Evolutionary conservation across 176 grass and related monocot species (phyloP).

Genomic region (Saccharum spontaneum): DNA sequence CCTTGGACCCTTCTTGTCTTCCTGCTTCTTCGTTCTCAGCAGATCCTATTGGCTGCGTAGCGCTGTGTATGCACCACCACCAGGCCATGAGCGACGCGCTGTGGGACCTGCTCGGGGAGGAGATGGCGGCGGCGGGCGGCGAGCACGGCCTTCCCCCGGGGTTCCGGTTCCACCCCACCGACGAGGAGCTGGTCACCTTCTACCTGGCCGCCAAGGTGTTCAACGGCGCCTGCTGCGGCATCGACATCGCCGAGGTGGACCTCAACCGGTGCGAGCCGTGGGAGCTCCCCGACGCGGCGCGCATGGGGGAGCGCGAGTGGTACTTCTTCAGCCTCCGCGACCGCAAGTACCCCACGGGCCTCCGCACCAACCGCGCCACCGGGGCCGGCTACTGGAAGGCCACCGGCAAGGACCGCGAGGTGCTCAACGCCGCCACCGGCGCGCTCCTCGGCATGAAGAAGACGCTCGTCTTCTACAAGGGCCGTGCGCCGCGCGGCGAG

Average conservation of each 20-base stretch:
- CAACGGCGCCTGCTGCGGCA: conserved; percentile 79
- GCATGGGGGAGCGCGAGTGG: conserved; percentile 97
- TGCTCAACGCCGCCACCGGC: conserved; percentile 63
- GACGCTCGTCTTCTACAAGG: conserved; percentile 97
- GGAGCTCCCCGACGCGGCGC: conserved; percentile 80
- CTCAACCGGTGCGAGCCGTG: conserved; percentile 96
- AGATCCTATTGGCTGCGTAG: background rate
- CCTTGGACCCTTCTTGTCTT: background rate
- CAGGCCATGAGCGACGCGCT: conserved; percentile 63
- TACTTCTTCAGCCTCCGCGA: conserved; percentile 98
- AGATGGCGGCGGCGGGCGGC: conserved; percentile 44
- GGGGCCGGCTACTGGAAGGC: conserved; percentile 97
- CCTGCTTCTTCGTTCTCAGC: background rate
- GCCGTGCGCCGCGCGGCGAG: conserved; percentile 81
- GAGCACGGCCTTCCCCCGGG: conserved; percentile 91
- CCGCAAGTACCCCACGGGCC: conserved; percentile 91
- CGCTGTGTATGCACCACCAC: background rate
- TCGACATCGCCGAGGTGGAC: conserved; percentile 87
- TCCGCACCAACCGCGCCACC: conserved; percentile 93
- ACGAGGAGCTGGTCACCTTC: conserved; percentile 95
- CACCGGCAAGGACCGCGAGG: conserved; percentile 93
- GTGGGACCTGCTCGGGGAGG: conserved; percentile 77
- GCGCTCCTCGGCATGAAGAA: conserved; percentile 92
- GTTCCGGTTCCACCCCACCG: conserved; percentile 95
- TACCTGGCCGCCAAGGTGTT: conserved; percentile 93